These are phyloP conservation scores for Rostrohypoxylon terebratum DNA, from an alignment of 495 filamentous ascomycete genomes.

Conservation along the genomic window DNA sequence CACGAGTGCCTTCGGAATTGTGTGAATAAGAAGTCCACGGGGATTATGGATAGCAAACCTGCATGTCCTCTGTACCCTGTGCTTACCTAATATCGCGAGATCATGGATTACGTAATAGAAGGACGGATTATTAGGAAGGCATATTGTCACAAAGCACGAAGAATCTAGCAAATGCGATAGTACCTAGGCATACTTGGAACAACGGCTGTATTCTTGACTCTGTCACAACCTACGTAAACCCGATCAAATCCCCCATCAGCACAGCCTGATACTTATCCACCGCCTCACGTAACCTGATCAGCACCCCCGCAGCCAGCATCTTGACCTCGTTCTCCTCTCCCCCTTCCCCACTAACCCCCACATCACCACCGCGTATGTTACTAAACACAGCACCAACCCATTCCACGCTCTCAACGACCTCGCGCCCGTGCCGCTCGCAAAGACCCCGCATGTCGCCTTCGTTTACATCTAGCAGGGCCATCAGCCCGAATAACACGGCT, in stretches of 20 bases:
- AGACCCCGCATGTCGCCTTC: slow-evolving; percentile 78
- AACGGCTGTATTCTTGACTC: background rate
- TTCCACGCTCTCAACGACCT: slow-evolving; percentile 67
- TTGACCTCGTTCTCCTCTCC: slow-evolving; percentile 71
- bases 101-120: background rate
- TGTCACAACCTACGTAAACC: slow-evolving; percentile 47
- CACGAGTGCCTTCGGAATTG: too few species aligned
- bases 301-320: slow-evolving; percentile 82
- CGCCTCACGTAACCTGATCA: slow-evolving; percentile 81
- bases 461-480: slow-evolving; percentile 89
- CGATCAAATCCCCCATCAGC: slow-evolving; percentile 70
- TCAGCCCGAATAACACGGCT: slow-evolving; percentile 79
- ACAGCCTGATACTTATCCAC: slow-evolving; percentile 83
- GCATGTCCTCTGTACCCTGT: background rate
- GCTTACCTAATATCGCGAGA: background rate
- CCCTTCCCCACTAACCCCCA: slow-evolving; percentile 49
- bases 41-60: too few species aligned
- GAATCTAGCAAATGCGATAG: background rate
- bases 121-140: background rate
- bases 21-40: too few species aligned
- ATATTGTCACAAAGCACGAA: background rate
- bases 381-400: slow-evolving; percentile 60
- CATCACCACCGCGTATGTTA: slow-evolving; percentile 56
- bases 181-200: background rate
- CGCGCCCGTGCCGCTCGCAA: slow-evolving; percentile 69